phyloP scores from a whole-genome alignment of 1,284 basidiomycete species.

The Ustilago bromivora region DNA sequence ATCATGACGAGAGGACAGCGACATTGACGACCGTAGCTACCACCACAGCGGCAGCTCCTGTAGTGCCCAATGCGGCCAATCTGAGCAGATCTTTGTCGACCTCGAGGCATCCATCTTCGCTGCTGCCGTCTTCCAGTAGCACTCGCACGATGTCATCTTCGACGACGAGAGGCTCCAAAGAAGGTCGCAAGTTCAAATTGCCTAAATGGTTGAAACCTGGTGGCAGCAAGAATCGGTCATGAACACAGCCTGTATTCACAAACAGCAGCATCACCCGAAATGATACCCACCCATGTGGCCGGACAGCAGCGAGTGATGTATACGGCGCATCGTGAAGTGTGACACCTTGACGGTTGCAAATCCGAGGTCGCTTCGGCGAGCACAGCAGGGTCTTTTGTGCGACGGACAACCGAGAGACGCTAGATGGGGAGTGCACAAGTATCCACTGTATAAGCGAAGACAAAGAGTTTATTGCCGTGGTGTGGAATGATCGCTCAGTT shows the following conservation, averaged over 20 bases:
- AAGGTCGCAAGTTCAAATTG: constrained; percentile 38
- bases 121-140: constrained; percentile 35
- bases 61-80: not conserved
- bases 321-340: not conserved
- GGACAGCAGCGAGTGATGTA: not conserved
- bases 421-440: not conserved
- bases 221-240: constrained; percentile 16
- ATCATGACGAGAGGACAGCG: constrained; percentile 6
- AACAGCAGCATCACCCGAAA: not conserved
- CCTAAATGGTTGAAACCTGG: constrained; percentile 44
- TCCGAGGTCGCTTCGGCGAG: not conserved
- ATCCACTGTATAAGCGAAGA: constrained; percentile 2
- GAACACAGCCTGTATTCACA: not conserved
- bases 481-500: not conserved
- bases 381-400: not conserved
- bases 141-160: constrained; percentile 24
- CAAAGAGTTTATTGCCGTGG: constrained; percentile 10
- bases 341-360: not conserved
- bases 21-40: constrained; percentile 14
- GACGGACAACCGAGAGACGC: constrained; percentile 2
- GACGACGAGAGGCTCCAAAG: constrained; percentile 17
- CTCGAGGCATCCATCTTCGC: constrained; percentile 21
- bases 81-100: not conserved
- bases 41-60: not conserved
- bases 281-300: not conserved